A percentile compares a stretch with the other conserved stretches of the same genome.
These are phyloP conservation scores for Nannizzia gypsea DNA, from an alignment of 2,329 filamentous ascomycete species.

Conservation along the genomic window DNA sequence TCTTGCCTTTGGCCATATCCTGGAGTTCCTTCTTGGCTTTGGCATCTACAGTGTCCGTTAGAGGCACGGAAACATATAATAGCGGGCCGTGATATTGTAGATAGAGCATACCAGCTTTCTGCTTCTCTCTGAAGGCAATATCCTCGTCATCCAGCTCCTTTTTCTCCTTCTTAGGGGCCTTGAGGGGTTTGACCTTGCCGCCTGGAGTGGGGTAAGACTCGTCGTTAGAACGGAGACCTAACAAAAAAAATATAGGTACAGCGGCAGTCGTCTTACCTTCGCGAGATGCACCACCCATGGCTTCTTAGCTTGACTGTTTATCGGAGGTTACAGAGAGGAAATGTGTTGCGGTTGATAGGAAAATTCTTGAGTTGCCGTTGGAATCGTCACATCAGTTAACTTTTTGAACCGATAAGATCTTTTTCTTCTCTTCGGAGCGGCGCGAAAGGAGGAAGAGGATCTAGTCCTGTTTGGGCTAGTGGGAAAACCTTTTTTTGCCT, in stretches of 20 bases:
- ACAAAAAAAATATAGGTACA: background rate
- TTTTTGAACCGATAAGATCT: background rate
- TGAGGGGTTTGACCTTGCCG: constrained; percentile 74
- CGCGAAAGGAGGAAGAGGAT: background rate
- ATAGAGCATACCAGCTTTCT: constrained; percentile 57
- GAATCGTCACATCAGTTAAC: too few relatives aligned
- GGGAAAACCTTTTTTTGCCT: background rate
- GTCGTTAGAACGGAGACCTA: background rate
- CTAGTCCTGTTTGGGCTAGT: background rate
- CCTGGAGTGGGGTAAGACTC: constrained; percentile 36
- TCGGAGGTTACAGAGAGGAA: background rate
- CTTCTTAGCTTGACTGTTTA: constrained; percentile 15
- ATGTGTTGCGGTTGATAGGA: background rate
- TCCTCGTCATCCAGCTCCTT: constrained; percentile 84
- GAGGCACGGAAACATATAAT: background rate
- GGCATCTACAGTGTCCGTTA: constrained; percentile 45
- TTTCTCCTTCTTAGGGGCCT: constrained; percentile 74
- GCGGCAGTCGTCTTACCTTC: constrained; percentile 40
- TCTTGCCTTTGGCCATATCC: constrained; percentile 69
- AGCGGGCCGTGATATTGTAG: background rate
- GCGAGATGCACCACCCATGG: constrained; percentile 56
- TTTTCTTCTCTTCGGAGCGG: background rate
- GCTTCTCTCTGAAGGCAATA: constrained; percentile 68
- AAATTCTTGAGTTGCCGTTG: background rate
- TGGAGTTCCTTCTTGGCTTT: constrained; percentile 76